phyloP scores from a whole-genome alignment of 2,329 filamentous ascomycete genomes.

The Colletotrichum simmondsii region DNA sequence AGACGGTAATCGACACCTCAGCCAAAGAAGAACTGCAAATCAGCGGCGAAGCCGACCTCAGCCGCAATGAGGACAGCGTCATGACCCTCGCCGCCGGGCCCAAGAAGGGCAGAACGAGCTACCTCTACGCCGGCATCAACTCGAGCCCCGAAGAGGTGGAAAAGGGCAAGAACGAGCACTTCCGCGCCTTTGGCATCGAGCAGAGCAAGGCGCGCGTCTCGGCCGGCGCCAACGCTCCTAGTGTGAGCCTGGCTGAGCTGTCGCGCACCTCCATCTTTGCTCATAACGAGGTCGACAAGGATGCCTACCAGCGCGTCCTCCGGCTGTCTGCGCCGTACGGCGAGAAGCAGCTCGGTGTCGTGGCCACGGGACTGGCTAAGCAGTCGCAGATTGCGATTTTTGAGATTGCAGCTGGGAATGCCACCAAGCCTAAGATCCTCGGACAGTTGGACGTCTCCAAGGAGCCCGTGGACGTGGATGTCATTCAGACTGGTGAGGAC shows the following conservation, averaged over 20 bases:
- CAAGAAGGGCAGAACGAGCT: slow-evolving; percentile 52
- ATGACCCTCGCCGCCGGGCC: slow-evolving; percentile 81
- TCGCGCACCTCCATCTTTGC: slow-evolving; percentile 65
- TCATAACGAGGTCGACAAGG: slow-evolving; percentile 58
- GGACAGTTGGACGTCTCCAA: slow-evolving; percentile 61
- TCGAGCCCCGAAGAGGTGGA: slow-evolving; percentile 78
- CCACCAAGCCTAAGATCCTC: slow-evolving; percentile 56
- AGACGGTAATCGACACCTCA: slow-evolving; percentile 80
- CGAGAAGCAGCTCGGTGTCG: slow-evolving; percentile 72
- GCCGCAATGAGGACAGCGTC: slow-evolving; percentile 88
- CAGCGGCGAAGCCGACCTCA: slow-evolving; percentile 79
- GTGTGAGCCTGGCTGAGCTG: slow-evolving; percentile 59
- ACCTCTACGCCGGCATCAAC: slow-evolving; percentile 84
- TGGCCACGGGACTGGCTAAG: slow-evolving; percentile 81
- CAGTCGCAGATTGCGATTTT: slow-evolving; percentile 85
- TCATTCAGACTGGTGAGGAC: slow-evolving; percentile 70
- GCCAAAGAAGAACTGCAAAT: slow-evolving; percentile 71
- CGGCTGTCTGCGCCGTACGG: slow-evolving; percentile 61
- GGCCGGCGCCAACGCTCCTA: slow-evolving; percentile 41
- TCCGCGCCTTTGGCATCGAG: slow-evolving; percentile 77
- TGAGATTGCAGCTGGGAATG: slow-evolving; percentile 68
- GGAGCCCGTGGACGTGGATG: slow-evolving; percentile 77
- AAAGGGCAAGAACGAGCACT: slow-evolving; percentile 84
- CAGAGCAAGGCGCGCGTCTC: slow-evolving; percentile 48
- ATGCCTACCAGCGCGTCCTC: slow-evolving; percentile 69